A percentile compares a stretch with the other conserved stretches of the same genome.
Evolutionary conservation across 129 eudicot genomes (phyloP).

Genomic region (Smallanthus sonchifolius): DNA sequence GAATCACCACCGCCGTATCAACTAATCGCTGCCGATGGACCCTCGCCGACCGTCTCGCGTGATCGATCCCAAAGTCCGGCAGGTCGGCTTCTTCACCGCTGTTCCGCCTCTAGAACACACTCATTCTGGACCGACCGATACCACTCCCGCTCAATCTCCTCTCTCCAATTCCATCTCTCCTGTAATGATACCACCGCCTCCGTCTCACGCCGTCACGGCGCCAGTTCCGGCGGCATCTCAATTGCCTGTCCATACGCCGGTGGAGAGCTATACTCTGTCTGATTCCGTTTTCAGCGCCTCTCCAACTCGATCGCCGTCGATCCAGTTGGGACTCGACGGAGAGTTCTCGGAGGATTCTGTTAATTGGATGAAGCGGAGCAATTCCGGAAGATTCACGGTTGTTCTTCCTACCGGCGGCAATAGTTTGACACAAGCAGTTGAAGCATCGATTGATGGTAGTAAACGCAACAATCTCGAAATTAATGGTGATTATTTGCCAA

Average conservation of each 20-base stretch:
- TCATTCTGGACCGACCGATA: conserved; percentile 31
- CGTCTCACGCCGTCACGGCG: conserved; percentile 40
- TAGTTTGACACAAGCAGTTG: conserved; percentile 23
- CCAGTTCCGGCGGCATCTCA: conserved; percentile 29
- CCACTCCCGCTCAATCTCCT: conserved; percentile 31
- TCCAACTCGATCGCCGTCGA: conserved; percentile 34
- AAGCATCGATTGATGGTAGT: conserved; percentile 25
- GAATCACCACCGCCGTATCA: not conserved
- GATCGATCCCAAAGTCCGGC: conserved; percentile 80
- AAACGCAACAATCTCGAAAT: not conserved
- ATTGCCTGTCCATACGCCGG: conserved; percentile 25
- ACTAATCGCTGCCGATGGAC: conserved; percentile 42
- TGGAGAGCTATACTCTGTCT: conserved; percentile 48
- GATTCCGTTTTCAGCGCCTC: conserved; percentile 40
- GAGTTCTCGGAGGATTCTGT: conserved; percentile 66
- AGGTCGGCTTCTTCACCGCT: conserved; percentile 78
- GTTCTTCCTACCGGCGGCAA: conserved; percentile 36
- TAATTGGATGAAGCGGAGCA: conserved; percentile 34
- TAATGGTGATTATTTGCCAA: not conserved
- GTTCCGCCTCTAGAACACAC: conserved; percentile 48
- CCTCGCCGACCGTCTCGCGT: conserved; percentile 75
- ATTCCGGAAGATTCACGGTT: conserved; percentile 32
- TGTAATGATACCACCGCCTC: conserved; percentile 84
- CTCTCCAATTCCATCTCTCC: conserved; percentile 57
- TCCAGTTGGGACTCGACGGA: conserved; percentile 25